phyloP scores from a whole-genome alignment of 2,329 filamentous ascomycete genomes.

The Diaporthe citrichinensis region DNA sequence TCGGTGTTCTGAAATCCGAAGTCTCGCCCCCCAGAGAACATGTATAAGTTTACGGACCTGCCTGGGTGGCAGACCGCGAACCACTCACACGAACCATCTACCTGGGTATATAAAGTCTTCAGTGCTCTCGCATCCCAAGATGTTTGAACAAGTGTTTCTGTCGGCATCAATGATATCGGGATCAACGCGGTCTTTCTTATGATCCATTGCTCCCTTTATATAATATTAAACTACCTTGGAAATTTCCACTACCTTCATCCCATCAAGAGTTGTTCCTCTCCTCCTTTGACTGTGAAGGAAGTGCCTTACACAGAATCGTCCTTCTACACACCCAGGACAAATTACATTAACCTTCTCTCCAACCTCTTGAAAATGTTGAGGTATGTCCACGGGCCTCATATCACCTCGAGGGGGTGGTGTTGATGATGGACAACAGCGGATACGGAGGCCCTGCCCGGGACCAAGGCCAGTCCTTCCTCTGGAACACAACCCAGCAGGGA shows the following conservation, averaged over 20 bases:
- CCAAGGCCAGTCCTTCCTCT: neutral
- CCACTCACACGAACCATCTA: neutral
- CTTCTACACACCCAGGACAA: neutral
- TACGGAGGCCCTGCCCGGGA: too few species aligned
- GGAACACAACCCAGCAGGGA: too few species aligned
- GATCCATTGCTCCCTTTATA: neutral
- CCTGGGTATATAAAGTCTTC: neutral
- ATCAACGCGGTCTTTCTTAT: neutral
- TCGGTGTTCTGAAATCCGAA: too few species aligned
- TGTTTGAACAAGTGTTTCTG: neutral
- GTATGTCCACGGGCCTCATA: fast-evolving
- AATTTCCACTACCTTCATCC: neutral
- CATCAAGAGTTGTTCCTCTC: too few species aligned
- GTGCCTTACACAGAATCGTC: neutral
- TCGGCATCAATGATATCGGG: neutral
- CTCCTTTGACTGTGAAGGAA: neutral
- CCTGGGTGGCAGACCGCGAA: neutral
- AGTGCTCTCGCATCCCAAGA: neutral
- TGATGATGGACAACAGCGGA: neutral
- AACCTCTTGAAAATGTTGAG: neutral
- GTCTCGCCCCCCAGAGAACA: too few species aligned
- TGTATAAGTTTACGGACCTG: too few species aligned
- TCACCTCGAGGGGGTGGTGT: neutral
- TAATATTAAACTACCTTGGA: neutral
- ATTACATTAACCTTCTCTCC: too few species aligned